A percentile compares a stretch with the other conserved stretches of the same genome.
phyloP scores from a whole-genome alignment of 106 monocot species.

The Allium fistulosum region DNA sequence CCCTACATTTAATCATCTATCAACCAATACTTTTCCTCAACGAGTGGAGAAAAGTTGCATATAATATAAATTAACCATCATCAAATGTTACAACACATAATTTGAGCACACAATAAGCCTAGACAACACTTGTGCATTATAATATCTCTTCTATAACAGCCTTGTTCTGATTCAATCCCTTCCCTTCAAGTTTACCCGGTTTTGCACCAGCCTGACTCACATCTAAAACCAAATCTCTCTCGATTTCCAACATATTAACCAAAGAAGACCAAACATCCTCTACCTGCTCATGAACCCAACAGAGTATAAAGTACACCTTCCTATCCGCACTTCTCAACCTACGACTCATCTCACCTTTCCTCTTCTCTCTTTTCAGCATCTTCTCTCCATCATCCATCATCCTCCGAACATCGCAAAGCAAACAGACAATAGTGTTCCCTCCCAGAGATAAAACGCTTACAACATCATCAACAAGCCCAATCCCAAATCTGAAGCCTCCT shows the following conservation, averaged over 20 bases:
- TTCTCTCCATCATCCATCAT: conserved; percentile 40
- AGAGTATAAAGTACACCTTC: conserved; percentile 84
- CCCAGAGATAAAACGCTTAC: conserved; percentile 45
- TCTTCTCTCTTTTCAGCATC: conserved; percentile 45
- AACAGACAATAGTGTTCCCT: conserved; percentile 48
- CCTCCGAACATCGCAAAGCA: conserved; percentile 71
- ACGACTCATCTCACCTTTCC: conserved; percentile 15
- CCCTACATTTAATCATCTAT: too few species aligned
- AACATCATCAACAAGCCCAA: conserved; percentile 69
- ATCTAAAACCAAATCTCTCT: conserved; percentile 36
- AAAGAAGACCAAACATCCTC: conserved; percentile 49
- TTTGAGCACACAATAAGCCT: neutral
- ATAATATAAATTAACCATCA: too few species aligned
- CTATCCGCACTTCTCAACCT: conserved; percentile 51
- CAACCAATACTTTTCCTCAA: too few species aligned
- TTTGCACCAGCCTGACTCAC: neutral
- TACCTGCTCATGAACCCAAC: conserved; percentile 92
- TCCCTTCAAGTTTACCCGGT: conserved; percentile 2
- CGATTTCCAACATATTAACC: conserved; percentile 35
- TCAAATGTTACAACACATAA: too few species aligned
- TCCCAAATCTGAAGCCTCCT: conserved; percentile 60
- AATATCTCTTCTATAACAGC: conserved; percentile 50
- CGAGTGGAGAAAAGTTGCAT: too few species aligned
- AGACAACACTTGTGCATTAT: neutral
- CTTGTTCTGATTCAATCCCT: conserved; percentile 10